Base-by-base conservation (phyloP, 2,329 filamentous ascomycete genomes). In the Alternaria longipes region DNA sequence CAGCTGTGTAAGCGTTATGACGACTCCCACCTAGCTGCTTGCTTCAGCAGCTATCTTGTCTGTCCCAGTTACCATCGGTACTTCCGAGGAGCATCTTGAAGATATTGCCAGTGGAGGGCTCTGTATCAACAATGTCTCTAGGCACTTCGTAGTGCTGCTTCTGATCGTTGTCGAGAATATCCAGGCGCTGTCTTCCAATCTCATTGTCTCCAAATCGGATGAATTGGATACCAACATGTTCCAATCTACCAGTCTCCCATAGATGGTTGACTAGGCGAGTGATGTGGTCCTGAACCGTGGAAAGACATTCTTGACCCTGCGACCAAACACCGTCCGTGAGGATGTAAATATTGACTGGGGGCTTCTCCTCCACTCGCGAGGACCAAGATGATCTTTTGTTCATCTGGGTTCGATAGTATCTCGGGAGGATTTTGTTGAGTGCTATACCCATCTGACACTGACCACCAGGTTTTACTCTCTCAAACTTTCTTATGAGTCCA, bases 321-420 rank as follows among this genome's bases (percentile, higher is more conserved):
- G 56, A 22, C 68, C 68, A 72, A 2, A 63, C 44, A 11, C 65
- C 70, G 49, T 72, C 64, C 0, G 70, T 72, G n/a, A 72, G 49
- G 1, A 71, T 56, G 26, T 70, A 64, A 9, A 49, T 54, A 12
- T 44, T 50, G 3, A 41, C 36, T 5, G 32, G 2, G 1, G 34
- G 24, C 8, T 41, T 41, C n/a, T 32, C 28, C 1, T 16, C 28
- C 32, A 7, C 28, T 41, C 32, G 22, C 51, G 3, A 60, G 26
- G 24, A 28, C 16, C 0, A 18, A 12, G 9, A 11, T 11, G 5
- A 4, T 30, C 28, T 4, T 30, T 30, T 30, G 28, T 30, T 12
- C 11, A 12, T 11, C 14, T 1, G 22, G 2, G 2, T 45, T 0
- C 11, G 42, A n/a, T 46, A 46, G 24, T 46, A 46, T 0, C 1